phyloP scores from a whole-genome alignment of 106 monocot species.

The Apostasia ramifera region DNA sequence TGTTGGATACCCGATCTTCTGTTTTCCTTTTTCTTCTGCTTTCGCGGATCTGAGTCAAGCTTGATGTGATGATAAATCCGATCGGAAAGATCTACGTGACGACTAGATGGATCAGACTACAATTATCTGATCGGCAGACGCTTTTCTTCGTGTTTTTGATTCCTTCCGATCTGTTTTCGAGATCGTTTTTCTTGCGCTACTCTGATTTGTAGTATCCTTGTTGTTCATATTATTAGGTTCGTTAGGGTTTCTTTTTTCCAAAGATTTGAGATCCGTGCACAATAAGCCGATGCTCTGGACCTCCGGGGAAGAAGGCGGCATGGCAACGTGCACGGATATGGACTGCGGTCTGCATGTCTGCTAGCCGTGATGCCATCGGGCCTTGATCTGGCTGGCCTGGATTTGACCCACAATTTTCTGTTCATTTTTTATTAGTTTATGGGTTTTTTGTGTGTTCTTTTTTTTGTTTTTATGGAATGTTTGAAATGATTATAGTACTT shows the following conservation, averaged over 20 bases:
- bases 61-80: slow-evolving; percentile 31
- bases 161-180: background rate
- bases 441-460: no score
- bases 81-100: slow-evolving; percentile 16
- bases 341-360: slow-evolving; percentile 74
- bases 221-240: background rate
- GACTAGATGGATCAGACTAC: slow-evolving; percentile 34
- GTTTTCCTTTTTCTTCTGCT: background rate
- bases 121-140: slow-evolving; percentile 49
- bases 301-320: slow-evolving; percentile 47
- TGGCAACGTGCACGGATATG: slow-evolving; percentile 72
- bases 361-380: slow-evolving; percentile 67
- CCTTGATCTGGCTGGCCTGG: slow-evolving; percentile 73
- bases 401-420: slow-evolving; percentile 40
- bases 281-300: slow-evolving; percentile 80
- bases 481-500: no score
- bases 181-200: background rate
- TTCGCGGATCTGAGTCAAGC: background rate
- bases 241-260: background rate
- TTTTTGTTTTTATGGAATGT: no score
- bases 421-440: no score
- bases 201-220: background rate
- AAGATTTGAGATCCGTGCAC: slow-evolving; percentile 21
- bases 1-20: background rate
- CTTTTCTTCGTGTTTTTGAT: background rate